Percentiles rank a stretch among this genome's conserved stretches.
Evolutionary conservation across 2,329 filamentous ascomycete species (phyloP).

Genomic region (Phyllosticta citrichinensis): DNA sequence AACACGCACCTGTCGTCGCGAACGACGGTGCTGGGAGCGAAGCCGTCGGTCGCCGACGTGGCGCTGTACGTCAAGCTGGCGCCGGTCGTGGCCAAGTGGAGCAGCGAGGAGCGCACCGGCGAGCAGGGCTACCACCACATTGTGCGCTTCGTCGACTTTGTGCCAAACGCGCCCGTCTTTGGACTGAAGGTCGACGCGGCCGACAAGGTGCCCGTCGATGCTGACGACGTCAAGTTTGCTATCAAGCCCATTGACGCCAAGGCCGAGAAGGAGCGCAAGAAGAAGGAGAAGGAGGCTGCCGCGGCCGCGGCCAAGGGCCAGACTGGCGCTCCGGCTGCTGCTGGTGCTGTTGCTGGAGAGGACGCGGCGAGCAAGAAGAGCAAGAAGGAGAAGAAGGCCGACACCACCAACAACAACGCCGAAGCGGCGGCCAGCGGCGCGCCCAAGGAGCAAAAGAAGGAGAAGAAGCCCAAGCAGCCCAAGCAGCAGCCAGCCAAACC

Average conservation of each 20-base stretch:
- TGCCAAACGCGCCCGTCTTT: conserved; percentile 73
- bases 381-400: conserved; percentile 37
- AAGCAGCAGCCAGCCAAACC: conserved; percentile 57
- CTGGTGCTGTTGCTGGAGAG: not conserved
- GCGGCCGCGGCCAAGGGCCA: conserved; percentile 41
- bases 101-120: conserved; percentile 76
- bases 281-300: conserved; percentile 77
- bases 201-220: conserved; percentile 71
- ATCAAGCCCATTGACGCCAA: conserved; percentile 85
- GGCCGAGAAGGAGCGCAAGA: conserved; percentile 91
- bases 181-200: conserved; percentile 57
- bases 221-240: conserved; percentile 71
- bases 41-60: conserved; percentile 80
- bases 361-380: conserved; percentile 37
- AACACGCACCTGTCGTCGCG: conserved; percentile 82
- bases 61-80: conserved; percentile 72
- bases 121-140: conserved; percentile 84
- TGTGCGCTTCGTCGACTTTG: conserved; percentile 84
- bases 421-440: conserved; percentile 32
- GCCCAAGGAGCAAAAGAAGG: conserved; percentile 48
- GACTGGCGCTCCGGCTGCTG: conserved; percentile 28
- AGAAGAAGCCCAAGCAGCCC: conserved; percentile 82
- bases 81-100: conserved; percentile 69
- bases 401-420: conserved; percentile 44
- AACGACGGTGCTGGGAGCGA: conserved; percentile 79